These are phyloP conservation scores for Euryodendron excelsum DNA, from an alignment of 148 eudicot genomes.

Conservation along the genomic window DNA sequence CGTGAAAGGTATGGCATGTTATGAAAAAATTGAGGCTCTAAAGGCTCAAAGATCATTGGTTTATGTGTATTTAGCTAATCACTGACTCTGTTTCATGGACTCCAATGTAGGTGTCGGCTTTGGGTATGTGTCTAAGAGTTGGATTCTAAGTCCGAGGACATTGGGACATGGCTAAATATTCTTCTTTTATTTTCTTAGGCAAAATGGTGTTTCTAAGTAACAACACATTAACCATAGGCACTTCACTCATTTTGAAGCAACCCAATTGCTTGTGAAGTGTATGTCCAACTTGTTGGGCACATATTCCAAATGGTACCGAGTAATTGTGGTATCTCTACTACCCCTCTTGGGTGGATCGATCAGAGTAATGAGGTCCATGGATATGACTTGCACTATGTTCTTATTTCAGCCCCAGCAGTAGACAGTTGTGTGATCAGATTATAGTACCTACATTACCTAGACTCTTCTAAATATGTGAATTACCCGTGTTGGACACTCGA, in stretches of 20 bases:
- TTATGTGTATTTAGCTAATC: background rate
- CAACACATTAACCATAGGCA: background rate
- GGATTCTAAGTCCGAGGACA: background rate
- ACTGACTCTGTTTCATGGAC: background rate
- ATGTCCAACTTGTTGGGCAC: background rate
- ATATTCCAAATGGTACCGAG: background rate
- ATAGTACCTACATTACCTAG: too few relatives aligned
- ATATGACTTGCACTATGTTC: background rate
- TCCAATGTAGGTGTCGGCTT: background rate
- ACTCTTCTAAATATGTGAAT: too few relatives aligned
- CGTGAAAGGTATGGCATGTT: constrained; percentile 54
- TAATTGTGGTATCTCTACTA: background rate
- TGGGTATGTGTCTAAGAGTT: background rate
- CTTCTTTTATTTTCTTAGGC: background rate
- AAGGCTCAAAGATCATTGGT: background rate
- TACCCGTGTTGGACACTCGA: too few relatives aligned
- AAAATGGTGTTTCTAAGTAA: background rate
- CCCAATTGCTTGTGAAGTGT: background rate
- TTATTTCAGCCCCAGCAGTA: background rate
- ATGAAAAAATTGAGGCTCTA: background rate
- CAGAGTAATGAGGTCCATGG: background rate
- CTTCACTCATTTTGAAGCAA: background rate
- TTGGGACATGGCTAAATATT: background rate
- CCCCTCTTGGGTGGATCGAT: background rate
- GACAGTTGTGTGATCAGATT: background rate